A percentile compares a stretch with the other conserved stretches of the same genome.
Evolutionary conservation across 176 grass and related monocot genomes (phyloP).

Genomic region (Bothriochloa decipiens): DNA sequence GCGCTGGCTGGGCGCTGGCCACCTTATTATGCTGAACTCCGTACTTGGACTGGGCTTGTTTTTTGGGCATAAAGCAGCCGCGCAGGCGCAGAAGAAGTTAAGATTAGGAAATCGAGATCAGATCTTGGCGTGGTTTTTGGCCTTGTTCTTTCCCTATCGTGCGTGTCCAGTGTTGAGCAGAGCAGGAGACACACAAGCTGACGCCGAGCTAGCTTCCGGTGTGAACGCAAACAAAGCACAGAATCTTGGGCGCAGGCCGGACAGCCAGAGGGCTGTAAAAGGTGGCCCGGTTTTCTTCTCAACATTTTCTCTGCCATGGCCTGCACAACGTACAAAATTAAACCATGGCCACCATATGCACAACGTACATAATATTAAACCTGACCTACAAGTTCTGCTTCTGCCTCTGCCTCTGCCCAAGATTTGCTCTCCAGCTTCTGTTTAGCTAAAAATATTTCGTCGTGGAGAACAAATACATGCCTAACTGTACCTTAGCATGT

Average conservation of each 20-base stretch:
- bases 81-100: too few relatives aligned
- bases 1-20: too few relatives aligned
- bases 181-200: neutral
- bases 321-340: too few relatives aligned
- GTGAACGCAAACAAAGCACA: slow-evolving; percentile 3
- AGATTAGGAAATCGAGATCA: neutral
- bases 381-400: too few relatives aligned
- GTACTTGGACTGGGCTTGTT: neutral
- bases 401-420: too few relatives aligned
- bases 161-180: neutral
- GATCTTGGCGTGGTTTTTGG: neutral
- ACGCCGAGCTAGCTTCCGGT: slow-evolving; percentile 6
- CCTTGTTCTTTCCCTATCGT: neutral
- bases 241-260: slow-evolving; percentile 24
- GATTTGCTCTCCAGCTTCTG: too few relatives aligned
- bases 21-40: too few relatives aligned
- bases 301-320: neutral
- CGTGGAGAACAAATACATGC: too few relatives aligned
- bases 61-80: neutral
- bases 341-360: too few relatives aligned
- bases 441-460: too few relatives aligned
- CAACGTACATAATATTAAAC: too few relatives aligned
- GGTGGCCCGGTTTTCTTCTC: neutral
- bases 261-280: neutral
- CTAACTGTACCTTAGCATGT: too few relatives aligned